Evolutionary conservation across 345 rosid species (phyloP), one percentile per base, ranked within the genome.

Genomic region (Linum lewisii): DNA sequence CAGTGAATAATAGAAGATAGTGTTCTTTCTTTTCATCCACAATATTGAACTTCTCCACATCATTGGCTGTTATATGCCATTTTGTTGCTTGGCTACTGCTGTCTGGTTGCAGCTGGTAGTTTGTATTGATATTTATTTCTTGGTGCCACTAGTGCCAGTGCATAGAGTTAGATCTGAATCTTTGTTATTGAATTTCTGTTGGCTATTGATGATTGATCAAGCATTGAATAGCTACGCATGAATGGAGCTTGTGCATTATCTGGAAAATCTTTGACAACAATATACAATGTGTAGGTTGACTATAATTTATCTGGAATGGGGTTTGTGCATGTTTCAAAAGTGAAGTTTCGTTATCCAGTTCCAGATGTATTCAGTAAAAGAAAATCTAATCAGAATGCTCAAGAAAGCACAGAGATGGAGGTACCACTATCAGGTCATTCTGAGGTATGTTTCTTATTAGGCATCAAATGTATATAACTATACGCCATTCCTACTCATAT

Each of bases 291-390:
- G 47, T 69, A 93, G 99, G 80, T 93, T 58, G 97, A 93, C 77
- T 81, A 76, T 73, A 93, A 86, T 79, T 79, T 93, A 71, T 82
- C 79, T 75, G 99, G 99, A 73, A 93, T 93, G 99, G 94, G 95
- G 67, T 87, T 79, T 74, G 66, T 92, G 51, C 98, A 92, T 77
- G 63, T 88, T 61, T 81, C 82, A 38, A 83, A 77, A 70, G 75
- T 92, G 75, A 92, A 82, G 75, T 92, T 92, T 42, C 98, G 98
- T 56, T 66, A 71, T 72, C 95, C 95, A 56, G 68, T 88, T 36
- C 98, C 98, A 20, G 78, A 52, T 76, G 64, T 45, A 67, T 78
- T 72, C 62, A 66, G 51, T 63, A 61, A 66, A 15, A 81, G 80
- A 68, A 77, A 63, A 62, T 73, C 75, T 65, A 66, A 24, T 71